Conservation (phyloP, 2,329 filamentous ascomycete species). For the Aureobasidium lini region DNA sequence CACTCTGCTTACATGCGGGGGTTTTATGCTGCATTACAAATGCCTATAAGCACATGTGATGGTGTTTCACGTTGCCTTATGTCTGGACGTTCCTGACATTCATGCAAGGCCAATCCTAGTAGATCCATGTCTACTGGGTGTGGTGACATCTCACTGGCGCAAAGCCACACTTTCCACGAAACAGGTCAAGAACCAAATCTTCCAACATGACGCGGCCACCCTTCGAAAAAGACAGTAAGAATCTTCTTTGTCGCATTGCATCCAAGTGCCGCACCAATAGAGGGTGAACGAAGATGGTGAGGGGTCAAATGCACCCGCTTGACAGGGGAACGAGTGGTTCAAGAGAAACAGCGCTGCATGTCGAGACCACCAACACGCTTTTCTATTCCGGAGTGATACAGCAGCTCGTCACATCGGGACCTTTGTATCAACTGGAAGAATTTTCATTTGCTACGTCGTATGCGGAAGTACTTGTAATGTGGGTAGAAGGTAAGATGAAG, state of each 20-base stretch:
- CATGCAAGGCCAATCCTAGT: slow-evolving; percentile 2
- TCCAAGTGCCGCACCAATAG: background rate
- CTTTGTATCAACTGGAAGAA: background rate
- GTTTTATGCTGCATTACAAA: background rate
- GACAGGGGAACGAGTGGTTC: background rate
- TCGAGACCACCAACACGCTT: background rate
- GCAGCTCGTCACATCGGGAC: background rate
- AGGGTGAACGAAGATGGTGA: background rate
- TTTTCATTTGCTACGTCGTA: background rate
- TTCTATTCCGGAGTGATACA: background rate
- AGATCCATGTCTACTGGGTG: background rate
- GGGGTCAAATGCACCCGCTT: background rate
- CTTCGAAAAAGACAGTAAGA: background rate
- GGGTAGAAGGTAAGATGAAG: background rate
- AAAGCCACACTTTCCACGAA: background rate
- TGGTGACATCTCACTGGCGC: background rate
- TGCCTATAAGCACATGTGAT: background rate
- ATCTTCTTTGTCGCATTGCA: background rate
- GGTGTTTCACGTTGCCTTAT: background rate
- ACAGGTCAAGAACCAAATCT: background rate
- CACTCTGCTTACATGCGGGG: background rate
- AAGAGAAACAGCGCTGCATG: background rate
- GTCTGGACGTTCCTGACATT: background rate
- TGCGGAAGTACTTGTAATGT: background rate
- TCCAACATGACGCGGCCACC: background rate